These are phyloP conservation scores for Scheffersomyces stambukii DNA, from an alignment of 1,139 yeast species.

Conservation along the genomic window DNA sequence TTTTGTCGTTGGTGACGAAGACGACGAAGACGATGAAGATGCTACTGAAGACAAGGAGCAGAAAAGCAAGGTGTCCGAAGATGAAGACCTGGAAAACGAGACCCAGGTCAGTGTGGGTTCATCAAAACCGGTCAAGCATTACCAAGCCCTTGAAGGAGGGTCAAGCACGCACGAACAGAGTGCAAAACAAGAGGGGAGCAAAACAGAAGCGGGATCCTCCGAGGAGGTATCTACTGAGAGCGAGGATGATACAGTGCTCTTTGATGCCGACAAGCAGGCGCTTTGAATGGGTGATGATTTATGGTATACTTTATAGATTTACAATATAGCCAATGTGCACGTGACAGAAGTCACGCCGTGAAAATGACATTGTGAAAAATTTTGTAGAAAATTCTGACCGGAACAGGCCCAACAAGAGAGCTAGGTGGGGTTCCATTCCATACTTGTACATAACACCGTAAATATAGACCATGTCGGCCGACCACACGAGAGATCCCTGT, in stretches of 20 bases:
- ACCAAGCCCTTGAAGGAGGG: conserved; percentile 5
- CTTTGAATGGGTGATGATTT: conserved; percentile 1
- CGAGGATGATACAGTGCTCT: conserved; percentile 12
- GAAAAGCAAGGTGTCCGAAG: conserved; percentile 8
- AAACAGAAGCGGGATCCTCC: not conserved
- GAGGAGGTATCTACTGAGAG: conserved; percentile 8
- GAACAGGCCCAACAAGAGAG: too few species aligned
- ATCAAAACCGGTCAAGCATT: conserved; percentile 7
- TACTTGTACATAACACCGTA: too few species aligned
- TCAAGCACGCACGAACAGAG: conserved; percentile 1
- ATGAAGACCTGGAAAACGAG: conserved; percentile 7
- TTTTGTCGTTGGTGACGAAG: conserved; percentile 13
- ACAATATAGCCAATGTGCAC: conserved; percentile 1
- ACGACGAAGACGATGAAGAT: conserved; percentile 10
- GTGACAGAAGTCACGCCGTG: not conserved
- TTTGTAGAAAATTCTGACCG: not conserved
- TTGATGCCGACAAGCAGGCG: conserved; percentile 8
- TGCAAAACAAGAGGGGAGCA: not conserved
- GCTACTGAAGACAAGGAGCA: conserved; percentile 5
- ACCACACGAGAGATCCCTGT: conserved; percentile 98
- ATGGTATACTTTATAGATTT: not conserved
- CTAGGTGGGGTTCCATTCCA: too few species aligned
- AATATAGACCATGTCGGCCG: conserved; percentile 70
- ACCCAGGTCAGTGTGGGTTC: conserved; percentile 3
- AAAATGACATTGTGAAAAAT: conserved; percentile 1